A percentile compares a stretch with the other conserved stretches of the same genome.
Conservation (phyloP, 225 moss, liverwort and hornwort species). For the Neckera pumila region DNA sequence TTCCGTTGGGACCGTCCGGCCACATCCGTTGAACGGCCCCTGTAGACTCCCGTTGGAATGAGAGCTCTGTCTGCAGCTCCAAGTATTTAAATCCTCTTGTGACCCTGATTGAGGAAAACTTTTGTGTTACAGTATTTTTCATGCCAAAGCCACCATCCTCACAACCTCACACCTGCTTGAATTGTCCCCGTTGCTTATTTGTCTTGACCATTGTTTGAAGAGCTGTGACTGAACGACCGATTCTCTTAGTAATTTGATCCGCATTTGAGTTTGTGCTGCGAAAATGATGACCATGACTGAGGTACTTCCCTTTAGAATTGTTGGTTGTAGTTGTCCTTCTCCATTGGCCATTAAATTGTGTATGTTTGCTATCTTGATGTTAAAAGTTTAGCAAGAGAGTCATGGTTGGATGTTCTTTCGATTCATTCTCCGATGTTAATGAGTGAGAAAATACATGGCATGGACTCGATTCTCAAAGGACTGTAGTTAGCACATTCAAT, state of each 20-base stretch:
- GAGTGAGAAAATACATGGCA: background rate
- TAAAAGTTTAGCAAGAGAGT: background rate
- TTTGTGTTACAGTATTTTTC: accelerated
- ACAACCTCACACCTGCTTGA: background rate
- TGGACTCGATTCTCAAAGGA: background rate
- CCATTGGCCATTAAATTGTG: too few relatives aligned
- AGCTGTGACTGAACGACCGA: background rate
- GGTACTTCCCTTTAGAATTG: background rate
- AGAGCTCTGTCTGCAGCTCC: background rate
- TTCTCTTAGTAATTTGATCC: too few relatives aligned
- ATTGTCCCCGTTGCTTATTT: too few relatives aligned
- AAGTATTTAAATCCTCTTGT: background rate
- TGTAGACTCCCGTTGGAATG: background rate
- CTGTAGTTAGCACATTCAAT: background rate
- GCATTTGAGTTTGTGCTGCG: background rate
- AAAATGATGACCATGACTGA: conserved; percentile 30
- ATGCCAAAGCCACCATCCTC: accelerated
- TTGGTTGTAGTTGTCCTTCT: background rate
- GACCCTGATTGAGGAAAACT: accelerated
- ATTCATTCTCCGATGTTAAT: background rate
- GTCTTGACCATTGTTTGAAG: background rate
- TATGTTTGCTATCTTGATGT: background rate
- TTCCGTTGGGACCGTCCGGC: background rate
- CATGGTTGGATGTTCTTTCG: background rate
- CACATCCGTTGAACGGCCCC: background rate